Evolutionary conservation across 2,329 filamentous ascomycete genomes (phyloP).

Genomic region (Aspergillus sp.): DNA sequence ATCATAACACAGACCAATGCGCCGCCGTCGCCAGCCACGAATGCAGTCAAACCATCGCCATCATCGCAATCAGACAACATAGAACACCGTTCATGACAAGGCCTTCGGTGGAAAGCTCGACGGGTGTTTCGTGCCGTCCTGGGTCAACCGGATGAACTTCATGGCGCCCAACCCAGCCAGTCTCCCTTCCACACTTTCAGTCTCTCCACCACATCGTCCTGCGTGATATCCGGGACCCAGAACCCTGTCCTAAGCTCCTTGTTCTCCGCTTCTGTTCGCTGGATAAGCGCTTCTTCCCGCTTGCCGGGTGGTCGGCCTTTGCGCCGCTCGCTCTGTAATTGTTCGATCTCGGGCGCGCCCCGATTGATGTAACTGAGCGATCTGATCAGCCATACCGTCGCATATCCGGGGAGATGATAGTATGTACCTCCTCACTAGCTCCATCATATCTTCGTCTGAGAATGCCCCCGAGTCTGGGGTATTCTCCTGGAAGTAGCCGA

Average conservation of each 20-base stretch:
- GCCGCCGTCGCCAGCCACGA: slow-evolving; percentile 4
- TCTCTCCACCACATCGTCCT: slow-evolving; percentile 53
- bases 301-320: slow-evolving; percentile 69
- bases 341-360: slow-evolving; percentile 28
- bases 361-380: slow-evolving; percentile 28
- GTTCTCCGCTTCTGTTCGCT: slow-evolving; percentile 60
- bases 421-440: slow-evolving; percentile 52
- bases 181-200: slow-evolving; percentile 70
- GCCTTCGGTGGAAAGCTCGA: slow-evolving; percentile 70
- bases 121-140: slow-evolving; percentile 54
- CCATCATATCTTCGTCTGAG: slow-evolving; percentile 29
- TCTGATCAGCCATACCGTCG: background rate
- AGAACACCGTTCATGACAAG: slow-evolving; percentile 29
- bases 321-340: slow-evolving; percentile 54
- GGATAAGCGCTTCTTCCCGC: slow-evolving; percentile 66
- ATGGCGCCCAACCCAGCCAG: slow-evolving; percentile 71
- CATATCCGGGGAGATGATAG: no score
- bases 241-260: slow-evolving; percentile 79
- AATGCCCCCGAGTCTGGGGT: slow-evolving; percentile 32
- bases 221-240: slow-evolving; percentile 65
- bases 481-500: slow-evolving; percentile 62
- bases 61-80: slow-evolving; percentile 10
- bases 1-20: background rate
- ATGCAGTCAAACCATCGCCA: slow-evolving; percentile 14
- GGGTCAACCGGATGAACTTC: slow-evolving; percentile 65